Evolutionary conservation across 2,329 filamentous ascomycete species (phyloP).

Genomic region (Amesomyces nigricolor): DNA sequence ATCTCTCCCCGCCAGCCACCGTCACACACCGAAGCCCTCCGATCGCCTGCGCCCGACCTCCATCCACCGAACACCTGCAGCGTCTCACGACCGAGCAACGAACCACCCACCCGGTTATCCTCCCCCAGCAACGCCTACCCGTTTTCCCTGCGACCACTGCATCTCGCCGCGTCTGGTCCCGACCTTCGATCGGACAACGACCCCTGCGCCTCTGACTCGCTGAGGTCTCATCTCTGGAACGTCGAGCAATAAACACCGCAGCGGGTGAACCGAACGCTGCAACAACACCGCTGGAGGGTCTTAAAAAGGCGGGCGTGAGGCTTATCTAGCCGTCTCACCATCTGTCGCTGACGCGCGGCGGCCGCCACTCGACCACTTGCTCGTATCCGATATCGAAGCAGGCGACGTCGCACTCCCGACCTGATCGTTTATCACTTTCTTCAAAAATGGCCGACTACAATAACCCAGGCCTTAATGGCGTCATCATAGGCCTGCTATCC

Average conservation of each 20-base stretch:
- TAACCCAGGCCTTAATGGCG: conserved; percentile 52
- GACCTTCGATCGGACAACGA: not conserved
- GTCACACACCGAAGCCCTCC: conserved; percentile 11
- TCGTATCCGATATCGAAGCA: not conserved
- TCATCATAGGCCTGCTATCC: conserved; percentile 90
- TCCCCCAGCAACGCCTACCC: not conserved
- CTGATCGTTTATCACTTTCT: not conserved
- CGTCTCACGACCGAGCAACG: conserved; percentile 3
- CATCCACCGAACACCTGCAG: not conserved
- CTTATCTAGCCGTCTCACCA: conserved; percentile 4
- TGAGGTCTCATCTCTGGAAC: not conserved
- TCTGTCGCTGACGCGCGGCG: conserved; percentile 8
- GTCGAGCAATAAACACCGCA: not conserved
- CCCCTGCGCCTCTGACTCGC: not conserved
- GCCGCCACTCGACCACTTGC: conserved; percentile 5
- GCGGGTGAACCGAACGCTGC: not conserved
- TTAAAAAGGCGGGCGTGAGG: not conserved
- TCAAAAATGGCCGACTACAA: conserved; percentile 21
- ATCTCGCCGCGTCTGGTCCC: not conserved
- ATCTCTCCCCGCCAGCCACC: conserved; percentile 15
- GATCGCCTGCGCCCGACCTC: conserved; percentile 13
- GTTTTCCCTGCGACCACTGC: not conserved
- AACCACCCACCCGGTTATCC: conserved; percentile 7
- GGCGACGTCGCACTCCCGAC: not conserved
- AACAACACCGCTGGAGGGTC: not conserved